phyloP scores from a whole-genome alignment of 768 basidiomycete species.

The Candolleomyces efflorescens region DNA sequence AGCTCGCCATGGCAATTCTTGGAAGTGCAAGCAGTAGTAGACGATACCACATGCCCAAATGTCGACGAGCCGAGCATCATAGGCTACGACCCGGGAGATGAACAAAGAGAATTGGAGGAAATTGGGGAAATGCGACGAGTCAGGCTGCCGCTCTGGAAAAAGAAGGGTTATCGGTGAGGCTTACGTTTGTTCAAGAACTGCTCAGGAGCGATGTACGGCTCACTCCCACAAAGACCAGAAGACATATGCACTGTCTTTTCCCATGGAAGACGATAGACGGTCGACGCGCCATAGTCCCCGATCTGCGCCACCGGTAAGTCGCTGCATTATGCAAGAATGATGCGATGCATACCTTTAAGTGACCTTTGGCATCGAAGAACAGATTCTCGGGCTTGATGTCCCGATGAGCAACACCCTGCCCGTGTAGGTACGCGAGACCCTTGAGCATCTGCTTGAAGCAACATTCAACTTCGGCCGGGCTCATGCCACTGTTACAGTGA shows the following conservation, averaged over 20 bases:
- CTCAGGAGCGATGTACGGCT: slow-evolving; percentile 98
- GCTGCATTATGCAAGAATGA: background rate
- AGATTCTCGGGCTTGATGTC: slow-evolving; percentile 99
- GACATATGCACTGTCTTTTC: slow-evolving; percentile 96
- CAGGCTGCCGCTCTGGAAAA: slow-evolving; percentile 17
- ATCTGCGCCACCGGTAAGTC: slow-evolving; percentile 47
- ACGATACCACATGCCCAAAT: slow-evolving; percentile 98
- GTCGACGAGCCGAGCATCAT: slow-evolving; percentile 95
- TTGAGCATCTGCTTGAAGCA: slow-evolving; percentile 95
- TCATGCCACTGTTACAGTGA: slow-evolving; percentile 52
- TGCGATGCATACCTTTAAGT: slow-evolving; percentile 71
- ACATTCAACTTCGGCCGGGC: slow-evolving; percentile 89
- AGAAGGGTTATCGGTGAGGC: slow-evolving; percentile 34
- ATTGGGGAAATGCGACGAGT: slow-evolving; percentile 11
- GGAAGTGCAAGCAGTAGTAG: slow-evolving; percentile 98
- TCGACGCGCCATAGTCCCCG: slow-evolving; percentile 97
- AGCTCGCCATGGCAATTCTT: slow-evolving; percentile 96
- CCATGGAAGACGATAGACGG: slow-evolving; percentile 99
- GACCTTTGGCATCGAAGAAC: slow-evolving; percentile 88
- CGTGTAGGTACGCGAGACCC: slow-evolving; percentile 88
- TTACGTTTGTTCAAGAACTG: slow-evolving; percentile 96
- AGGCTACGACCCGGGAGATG: slow-evolving; percentile 51
- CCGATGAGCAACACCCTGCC: slow-evolving; percentile 95
- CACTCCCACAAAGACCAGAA: slow-evolving; percentile 94
- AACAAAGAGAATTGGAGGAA: background rate